Evolutionary conservation across 2,329 filamentous ascomycete genomes (phyloP), one percentile per base, ranked within the genome.

Genomic region (Neopestalotiopsis rosae): DNA sequence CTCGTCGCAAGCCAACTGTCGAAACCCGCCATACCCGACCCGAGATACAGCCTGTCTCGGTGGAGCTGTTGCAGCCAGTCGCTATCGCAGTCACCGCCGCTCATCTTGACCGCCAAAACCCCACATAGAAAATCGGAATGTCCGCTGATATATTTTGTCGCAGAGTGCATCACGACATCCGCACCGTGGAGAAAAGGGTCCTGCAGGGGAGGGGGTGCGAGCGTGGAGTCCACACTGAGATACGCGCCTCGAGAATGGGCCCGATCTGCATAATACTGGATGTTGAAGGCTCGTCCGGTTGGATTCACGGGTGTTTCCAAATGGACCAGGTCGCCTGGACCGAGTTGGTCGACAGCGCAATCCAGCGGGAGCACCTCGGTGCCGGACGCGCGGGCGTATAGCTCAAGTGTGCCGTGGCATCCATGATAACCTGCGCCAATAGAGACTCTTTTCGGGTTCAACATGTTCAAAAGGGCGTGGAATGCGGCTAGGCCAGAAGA

Each of bases 121-220:
- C 96, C 96, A 77, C 93, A 97, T 5, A 98, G 88, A 86, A 98
- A 87, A 81, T 99, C 95, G 72, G 92, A 95, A 82, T 99, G 95
- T 0, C 95, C 96, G 24, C 96, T 95, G 73, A 99, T 89, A 81
- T 98, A 99, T 85, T 98, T 99, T n/a, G 94, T 97, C 3, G 94
- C 95, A 65, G 88, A 92, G 81, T 99, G 95, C 93, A 98, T 92
- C 42, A 97, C 89, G 1, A 95, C 81, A 80, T 98, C 95, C 32
- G 92, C 94, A 61, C 94, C 95, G 78, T 88, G 91, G 38, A 80
- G 77, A 75, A 98, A 96, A 0, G 96, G 95, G 76, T 98, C 93
- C 78, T 94, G 91, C 69, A 98, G 84, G 32, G 93, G 93, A 45
- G 95, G 95, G 45, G 96, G 95, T 3, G 90, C 96, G 81, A 98